Base-by-base conservation (phyloP, 176 grass and related monocot genomes). In the Guadua angustifolia region DNA sequence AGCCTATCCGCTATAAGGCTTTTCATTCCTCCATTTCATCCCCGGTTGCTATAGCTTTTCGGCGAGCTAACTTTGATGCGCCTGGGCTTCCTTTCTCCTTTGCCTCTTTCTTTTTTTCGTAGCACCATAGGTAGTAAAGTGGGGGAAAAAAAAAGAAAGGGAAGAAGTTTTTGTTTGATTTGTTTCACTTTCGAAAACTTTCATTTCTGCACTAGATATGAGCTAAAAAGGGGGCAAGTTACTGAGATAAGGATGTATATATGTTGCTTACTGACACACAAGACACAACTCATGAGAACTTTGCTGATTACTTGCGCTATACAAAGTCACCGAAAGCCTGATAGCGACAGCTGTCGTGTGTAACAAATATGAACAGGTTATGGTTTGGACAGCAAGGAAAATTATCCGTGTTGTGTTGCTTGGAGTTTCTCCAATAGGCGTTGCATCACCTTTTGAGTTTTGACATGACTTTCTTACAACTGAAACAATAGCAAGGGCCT, bases 391-490 rank as follows among this genome's bases (percentile, higher is more conserved):
- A 26, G 14, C 4, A 6, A 5, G 7, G 21, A 17, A 16, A n/a
- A 61, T 18, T 29, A 32, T 33, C 18, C 5, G 14, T 11, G 47
- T 7, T 9, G 44, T 9, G 24, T 60, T 36, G 4, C 35, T 36
- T 5, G 9, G 10, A n/a, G 0, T 18, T 67, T 71, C 76, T 43
- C 15, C n/a, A n/a, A 77, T 58, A 77, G 79, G 65, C 86, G 64
- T 88, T 88, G 53, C 18, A 24, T 8, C 52, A 16, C 16, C n/a
- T 62, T 88, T 77, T 53, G 73, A 82, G 16, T 62, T 88, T 77
- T 53, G 73, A 82, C 70, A 70, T 17, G 6, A 1, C 63, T 12
- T 11, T 14, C 2, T 67, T 18, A n/a, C 63, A 44, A 12, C 15
- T 6, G 18, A 67, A 65, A 22, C 9, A 32, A 61, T 51, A 32